Percentiles rank a stretch among this genome's conserved stretches.
These are phyloP conservation scores for Geranomyces michiganensis DNA, from an alignment of 192 early-diverging fungal genomes.

Conservation along the genomic window DNA sequence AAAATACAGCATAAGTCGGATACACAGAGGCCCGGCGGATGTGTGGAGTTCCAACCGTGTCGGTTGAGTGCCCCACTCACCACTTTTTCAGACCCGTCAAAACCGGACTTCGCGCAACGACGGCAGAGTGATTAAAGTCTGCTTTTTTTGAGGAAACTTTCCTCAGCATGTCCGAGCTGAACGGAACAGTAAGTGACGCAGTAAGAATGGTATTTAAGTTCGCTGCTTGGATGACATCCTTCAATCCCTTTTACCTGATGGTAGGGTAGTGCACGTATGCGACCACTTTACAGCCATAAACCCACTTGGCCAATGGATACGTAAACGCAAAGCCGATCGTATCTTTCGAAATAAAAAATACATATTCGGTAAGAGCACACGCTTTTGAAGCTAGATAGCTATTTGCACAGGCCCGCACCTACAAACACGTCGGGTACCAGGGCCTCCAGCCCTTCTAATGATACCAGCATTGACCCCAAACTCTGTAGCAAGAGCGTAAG, in stretches of 20 bases:
- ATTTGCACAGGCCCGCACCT: constrained; percentile 50
- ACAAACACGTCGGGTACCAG: constrained; percentile 82
- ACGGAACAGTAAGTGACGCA: not conserved
- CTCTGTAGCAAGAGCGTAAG: constrained; percentile 88
- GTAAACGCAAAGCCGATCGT: constrained; percentile 96
- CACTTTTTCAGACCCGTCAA: constrained; percentile 64
- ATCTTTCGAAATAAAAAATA: constrained; percentile 52
- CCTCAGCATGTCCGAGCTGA: constrained; percentile 84
- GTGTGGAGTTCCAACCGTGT: not conserved
- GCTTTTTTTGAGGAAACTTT: constrained; percentile 66
- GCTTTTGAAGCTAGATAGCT: not conserved
- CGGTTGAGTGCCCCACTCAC: constrained; percentile 41
- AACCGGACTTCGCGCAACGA: constrained; percentile 59
- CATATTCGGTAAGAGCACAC: not conserved
- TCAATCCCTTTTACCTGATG: constrained; percentile 73
- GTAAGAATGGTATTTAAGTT: too few species aligned
- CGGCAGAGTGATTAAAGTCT: constrained; percentile 66
- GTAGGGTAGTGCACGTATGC: constrained; percentile 97
- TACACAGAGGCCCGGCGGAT: not conserved
- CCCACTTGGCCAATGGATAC: constrained; percentile 73
- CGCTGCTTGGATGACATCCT: not conserved
- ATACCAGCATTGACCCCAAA: constrained; percentile 76
- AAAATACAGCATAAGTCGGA: not conserved
- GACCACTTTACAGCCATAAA: constrained; percentile 64
- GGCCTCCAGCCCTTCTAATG: constrained; percentile 69